Evolutionary conservation across 208 protist species (phyloP).

Genomic region (Wallacemonas rigidus): DNA sequence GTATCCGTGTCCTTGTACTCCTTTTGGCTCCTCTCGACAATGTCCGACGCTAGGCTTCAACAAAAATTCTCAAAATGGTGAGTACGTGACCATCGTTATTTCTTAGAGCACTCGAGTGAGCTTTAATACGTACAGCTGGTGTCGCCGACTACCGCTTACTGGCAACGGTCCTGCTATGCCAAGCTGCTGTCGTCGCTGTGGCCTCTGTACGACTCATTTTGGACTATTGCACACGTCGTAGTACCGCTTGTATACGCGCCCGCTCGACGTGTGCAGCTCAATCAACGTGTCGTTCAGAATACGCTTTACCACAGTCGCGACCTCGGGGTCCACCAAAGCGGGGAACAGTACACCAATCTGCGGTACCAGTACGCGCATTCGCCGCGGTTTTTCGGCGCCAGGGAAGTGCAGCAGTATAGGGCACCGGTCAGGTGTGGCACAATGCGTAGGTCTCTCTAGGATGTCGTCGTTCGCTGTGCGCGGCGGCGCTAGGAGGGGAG

Average conservation of each 20-base stretch:
- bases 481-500: neutral
- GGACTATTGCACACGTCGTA: slow-evolving; percentile 15
- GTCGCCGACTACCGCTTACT: no score
- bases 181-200: no score
- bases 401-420: slow-evolving; percentile 10
- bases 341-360: neutral
- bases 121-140: no score
- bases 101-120: no score
- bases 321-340: neutral
- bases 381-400: neutral
- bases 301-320: neutral
- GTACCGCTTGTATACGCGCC: slow-evolving; percentile 5
- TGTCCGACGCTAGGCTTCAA: no score
- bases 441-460: neutral
- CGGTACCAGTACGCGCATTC: neutral
- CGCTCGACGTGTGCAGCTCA: slow-evolving; percentile 11
- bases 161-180: no score
- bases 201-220: neutral
- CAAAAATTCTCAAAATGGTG: no score
- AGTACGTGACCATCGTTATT: no score
- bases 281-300: slow-evolving; percentile 1
- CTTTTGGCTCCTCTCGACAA: no score
- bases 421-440: neutral
- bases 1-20: no score
- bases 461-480: neutral